A percentile compares a stretch with the other conserved stretches of the same genome.
Conservation (phyloP, 2,329 filamentous ascomycete genomes). For the Talaromyces atroroseus region DNA sequence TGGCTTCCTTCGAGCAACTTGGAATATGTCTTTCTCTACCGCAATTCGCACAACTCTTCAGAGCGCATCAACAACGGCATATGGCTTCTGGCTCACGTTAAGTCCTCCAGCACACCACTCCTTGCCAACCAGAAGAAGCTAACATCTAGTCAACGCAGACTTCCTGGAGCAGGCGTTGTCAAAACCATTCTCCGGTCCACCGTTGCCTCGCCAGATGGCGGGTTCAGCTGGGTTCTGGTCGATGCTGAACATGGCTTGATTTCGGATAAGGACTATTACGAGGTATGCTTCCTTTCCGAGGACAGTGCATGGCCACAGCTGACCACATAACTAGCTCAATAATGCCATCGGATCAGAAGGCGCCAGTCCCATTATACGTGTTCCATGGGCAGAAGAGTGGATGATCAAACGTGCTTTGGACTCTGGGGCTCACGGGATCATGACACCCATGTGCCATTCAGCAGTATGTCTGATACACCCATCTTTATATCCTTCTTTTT, state of each 20-base stretch:
- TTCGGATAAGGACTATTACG: constrained; percentile 12
- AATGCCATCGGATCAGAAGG: constrained; percentile 40
- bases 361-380: constrained; percentile 42
- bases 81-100: constrained; percentile 14
- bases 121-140: neutral
- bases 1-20: neutral
- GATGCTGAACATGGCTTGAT: constrained; percentile 14
- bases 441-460: constrained; percentile 34
- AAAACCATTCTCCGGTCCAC: constrained; percentile 13
- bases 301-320: neutral
- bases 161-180: constrained; percentile 8
- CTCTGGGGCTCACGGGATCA: constrained; percentile 54
- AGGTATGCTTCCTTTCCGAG: neutral
- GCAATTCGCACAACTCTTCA: constrained; percentile 7
- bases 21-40: constrained; percentile 11
- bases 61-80: constrained; percentile 5
- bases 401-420: constrained; percentile 50
- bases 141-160: neutral
- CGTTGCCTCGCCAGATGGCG: constrained; percentile 2
- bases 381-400: constrained; percentile 36
- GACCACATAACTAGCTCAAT: constrained; percentile 39
- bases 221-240: constrained; percentile 12
- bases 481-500: constrained; percentile 16
- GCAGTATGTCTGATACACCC: constrained; percentile 17
- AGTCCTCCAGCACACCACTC: neutral